phyloP scores from a whole-genome alignment of 768 basidiomycete species.

The Lactifluus piperatus region DNA sequence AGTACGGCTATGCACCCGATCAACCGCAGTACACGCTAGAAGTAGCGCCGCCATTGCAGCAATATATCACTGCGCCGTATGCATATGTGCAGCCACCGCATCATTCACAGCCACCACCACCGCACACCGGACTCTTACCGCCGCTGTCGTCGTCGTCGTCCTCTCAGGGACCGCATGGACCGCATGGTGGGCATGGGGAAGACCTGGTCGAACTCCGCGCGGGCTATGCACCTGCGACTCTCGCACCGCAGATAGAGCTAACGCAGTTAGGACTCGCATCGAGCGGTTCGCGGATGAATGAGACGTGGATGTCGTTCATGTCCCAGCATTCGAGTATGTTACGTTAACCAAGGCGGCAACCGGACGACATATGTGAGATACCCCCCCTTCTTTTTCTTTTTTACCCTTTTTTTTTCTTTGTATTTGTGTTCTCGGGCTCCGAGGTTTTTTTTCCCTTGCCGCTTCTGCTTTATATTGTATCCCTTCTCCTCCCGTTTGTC shows the following conservation, averaged over 20 bases:
- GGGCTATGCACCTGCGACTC: background rate
- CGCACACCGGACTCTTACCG: background rate
- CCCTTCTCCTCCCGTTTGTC: background rate
- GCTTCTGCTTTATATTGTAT: background rate
- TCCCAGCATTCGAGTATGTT: slow-evolving; percentile 45
- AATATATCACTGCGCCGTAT: slow-evolving; percentile 1
- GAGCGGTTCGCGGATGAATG: slow-evolving; percentile 41
- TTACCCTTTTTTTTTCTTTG: too few species aligned
- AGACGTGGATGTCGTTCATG: slow-evolving; percentile 56
- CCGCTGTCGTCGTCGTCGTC: background rate
- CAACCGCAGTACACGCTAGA: slow-evolving; percentile 13
- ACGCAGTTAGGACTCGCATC: slow-evolving; percentile 52
- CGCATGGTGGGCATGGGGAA: background rate
- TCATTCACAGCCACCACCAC: background rate
- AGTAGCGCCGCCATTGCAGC: background rate
- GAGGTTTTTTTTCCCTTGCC: background rate
- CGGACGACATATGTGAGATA: background rate
- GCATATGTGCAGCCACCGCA: background rate
- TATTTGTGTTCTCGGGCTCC: background rate
- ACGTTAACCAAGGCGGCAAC: slow-evolving; percentile 25
- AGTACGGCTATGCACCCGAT: slow-evolving; percentile 10
- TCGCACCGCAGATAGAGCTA: slow-evolving; percentile 34
- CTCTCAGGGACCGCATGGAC: background rate
- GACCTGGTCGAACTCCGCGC: background rate
- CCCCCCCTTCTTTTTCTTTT: background rate